Evolutionary conservation across 2,329 filamentous ascomycete species (phyloP).

Genomic region (Penicillium occitanis): DNA sequence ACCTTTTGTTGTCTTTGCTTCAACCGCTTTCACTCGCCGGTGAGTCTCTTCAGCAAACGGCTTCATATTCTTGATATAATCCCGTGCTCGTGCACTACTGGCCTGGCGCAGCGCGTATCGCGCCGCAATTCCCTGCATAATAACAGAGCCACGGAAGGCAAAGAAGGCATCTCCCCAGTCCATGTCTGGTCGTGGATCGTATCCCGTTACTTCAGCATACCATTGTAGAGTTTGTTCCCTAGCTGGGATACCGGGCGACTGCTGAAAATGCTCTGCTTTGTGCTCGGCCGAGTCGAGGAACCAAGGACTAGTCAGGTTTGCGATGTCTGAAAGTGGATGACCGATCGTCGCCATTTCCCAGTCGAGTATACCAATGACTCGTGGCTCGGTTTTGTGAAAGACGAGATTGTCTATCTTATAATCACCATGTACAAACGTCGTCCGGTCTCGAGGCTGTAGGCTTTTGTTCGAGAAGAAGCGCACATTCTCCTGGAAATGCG

Average conservation of each 20-base stretch:
- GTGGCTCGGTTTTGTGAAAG: constrained; percentile 83
- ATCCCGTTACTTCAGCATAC: constrained; percentile 69
- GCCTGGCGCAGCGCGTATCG: constrained; percentile 82
- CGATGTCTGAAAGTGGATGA: constrained; percentile 89
- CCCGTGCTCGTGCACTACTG: constrained; percentile 76
- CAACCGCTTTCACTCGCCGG: constrained; percentile 62
- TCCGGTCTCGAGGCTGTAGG: constrained; percentile 73
- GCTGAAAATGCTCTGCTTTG: constrained; percentile 55
- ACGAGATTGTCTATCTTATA: constrained; percentile 93
- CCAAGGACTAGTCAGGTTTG: constrained; percentile 64
- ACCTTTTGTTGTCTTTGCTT: constrained; percentile 35
- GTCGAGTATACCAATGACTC: constrained; percentile 90
- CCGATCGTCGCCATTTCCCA: constrained; percentile 99
- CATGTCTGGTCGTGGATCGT: constrained; percentile 62
- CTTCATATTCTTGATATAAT: constrained; percentile 67
- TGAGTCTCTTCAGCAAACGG: constrained; percentile 78
- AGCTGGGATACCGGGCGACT: constrained; percentile 66
- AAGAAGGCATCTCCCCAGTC: constrained; percentile 66
- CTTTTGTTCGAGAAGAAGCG: constrained; percentile 69
- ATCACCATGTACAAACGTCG: constrained; percentile 85
- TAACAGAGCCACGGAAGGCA: constrained; percentile 59
- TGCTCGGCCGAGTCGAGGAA: constrained; percentile 36
- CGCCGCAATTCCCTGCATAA: constrained; percentile 89
- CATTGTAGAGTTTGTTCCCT: constrained; percentile 61
- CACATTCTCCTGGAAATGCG: constrained; percentile 78